A percentile compares a stretch with the other conserved stretches of the same genome.
phyloP scores from a whole-genome alignment of 2,329 filamentous ascomycete species.

The Alternaria alternata region DNA sequence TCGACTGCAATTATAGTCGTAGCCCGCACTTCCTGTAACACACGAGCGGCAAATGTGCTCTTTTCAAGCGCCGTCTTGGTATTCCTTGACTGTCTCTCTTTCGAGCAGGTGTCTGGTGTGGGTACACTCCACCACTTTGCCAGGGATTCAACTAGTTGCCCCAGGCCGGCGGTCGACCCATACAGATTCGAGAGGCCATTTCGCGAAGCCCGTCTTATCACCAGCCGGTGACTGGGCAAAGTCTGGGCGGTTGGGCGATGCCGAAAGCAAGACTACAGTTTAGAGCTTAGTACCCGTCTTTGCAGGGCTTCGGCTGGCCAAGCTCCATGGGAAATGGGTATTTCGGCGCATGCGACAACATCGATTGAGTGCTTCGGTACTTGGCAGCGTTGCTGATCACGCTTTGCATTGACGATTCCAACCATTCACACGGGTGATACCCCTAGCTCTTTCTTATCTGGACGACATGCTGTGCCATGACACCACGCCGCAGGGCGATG shows the following conservation, averaged over 20 bases:
- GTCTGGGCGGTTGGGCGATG: neutral
- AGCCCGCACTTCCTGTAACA: neutral
- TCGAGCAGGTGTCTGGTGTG: conserved; percentile 21
- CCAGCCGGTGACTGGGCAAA: conserved; percentile 43
- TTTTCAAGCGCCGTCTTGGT: conserved; percentile 27
- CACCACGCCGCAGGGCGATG: neutral
- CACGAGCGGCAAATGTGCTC: conserved; percentile 18
- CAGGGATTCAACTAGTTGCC: neutral
- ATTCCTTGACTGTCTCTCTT: conserved; percentile 32
- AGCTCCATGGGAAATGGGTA: conserved; percentile 24
- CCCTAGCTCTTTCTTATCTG: conserved; percentile 28
- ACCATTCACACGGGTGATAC: conserved; percentile 14
- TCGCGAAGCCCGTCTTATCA: conserved; percentile 2
- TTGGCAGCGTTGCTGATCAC: conserved; percentile 36
- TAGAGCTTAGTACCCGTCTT: conserved; percentile 15
- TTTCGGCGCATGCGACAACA: conserved; percentile 27
- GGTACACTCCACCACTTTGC: conserved; percentile 6
- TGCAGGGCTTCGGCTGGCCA: conserved; percentile 22
- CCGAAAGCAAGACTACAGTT: conserved; percentile 5
- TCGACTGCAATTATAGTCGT: conserved; percentile 25
- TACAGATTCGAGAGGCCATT: conserved; percentile 1
- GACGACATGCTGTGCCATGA: conserved; percentile 12
- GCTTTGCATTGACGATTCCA: conserved; percentile 7
- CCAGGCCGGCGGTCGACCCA: conserved; percentile 2
- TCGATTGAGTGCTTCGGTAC: conserved; percentile 32